Base-by-base conservation (phyloP, 768 basidiomycete species). In the Flagelloscypha sp. region DNA sequence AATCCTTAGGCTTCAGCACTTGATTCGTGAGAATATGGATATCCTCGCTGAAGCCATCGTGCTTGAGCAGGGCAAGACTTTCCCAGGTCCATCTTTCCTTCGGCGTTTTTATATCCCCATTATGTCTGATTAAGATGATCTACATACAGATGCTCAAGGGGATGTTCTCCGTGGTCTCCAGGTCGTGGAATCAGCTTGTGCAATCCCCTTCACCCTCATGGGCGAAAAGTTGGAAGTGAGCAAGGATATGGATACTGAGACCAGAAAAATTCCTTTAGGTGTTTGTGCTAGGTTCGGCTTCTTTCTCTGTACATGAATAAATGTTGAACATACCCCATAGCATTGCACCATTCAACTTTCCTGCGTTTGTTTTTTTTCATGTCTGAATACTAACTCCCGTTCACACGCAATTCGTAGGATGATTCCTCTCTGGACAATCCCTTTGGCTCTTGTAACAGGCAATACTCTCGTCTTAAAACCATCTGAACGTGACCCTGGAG, bases 391-490 rank as follows among this genome's bases (percentile, higher is more conserved):
- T n/a, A n/a, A n/a, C n/a, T n/a, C n/a, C n/a, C n/a, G n/a, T n/a
- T n/a, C n/a, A n/a, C n/a, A n/a, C n/a, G n/a, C n/a, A n/a, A n/a
- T n/a, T n/a, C n/a, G n/a, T n/a, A n/a, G n/a, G n/a, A 64, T 64
- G 62, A 68, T 68, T 40, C 66, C 66, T 4, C 52, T 70, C 7
- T 70, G 68, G 68, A 61, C 64, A 2, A 62, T 68, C 35, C n/a
- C n/a, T n/a, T 47, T 60, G 38, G 50, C 61, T 5, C 40, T 49
- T 30, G 57, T 47, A 3, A 60, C 57, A 1, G 69, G 69, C 17
- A 71, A 71, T 52, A 62, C 68, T 1, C 53, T 71, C 18, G 50
- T 71, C 37, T 50, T 71, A 40, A 71, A 71, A 49, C 69, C 69
- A 3, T 62, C 58, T 6, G 69, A 71, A 45, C 56, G 69, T 17